A percentile compares a stretch with the other conserved stretches of the same genome.
phyloP scores from a whole-genome alignment of 768 basidiomycete species.

The Ramaria rubella region DNA sequence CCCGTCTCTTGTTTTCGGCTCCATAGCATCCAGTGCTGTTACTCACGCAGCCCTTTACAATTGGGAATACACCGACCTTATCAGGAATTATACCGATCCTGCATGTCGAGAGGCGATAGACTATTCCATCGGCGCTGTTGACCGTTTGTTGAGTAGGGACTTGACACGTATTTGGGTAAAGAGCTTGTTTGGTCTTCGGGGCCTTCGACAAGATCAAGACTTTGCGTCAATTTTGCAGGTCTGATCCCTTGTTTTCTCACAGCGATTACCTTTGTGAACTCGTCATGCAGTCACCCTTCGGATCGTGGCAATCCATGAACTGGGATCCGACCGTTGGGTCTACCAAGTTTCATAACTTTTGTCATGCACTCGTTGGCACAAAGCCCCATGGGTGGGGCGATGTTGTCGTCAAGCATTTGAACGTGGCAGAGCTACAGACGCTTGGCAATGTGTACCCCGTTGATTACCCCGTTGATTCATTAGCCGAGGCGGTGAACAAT shows the following conservation, averaged over 20 bases:
- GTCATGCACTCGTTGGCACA: conserved; percentile 42
- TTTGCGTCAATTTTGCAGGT: conserved; percentile 68
- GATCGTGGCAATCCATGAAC: conserved; percentile 74
- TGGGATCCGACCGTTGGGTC: conserved; percentile 76
- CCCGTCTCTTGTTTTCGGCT: conserved; percentile 82
- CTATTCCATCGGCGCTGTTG: conserved; percentile 52
- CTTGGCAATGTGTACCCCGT: conserved; percentile 41
- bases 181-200: conserved; percentile 65
- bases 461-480: background rate
- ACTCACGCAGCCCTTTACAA: conserved; percentile 77
- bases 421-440: conserved; percentile 19
- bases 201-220: conserved; percentile 66
- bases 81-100: conserved; percentile 59
- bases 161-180: conserved; percentile 52
- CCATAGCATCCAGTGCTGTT: conserved; percentile 86
- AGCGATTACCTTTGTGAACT: background rate
- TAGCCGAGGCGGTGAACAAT: conserved; percentile 38
- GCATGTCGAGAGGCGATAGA: conserved; percentile 54
- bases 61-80: conserved; percentile 87
- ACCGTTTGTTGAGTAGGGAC: conserved; percentile 47
- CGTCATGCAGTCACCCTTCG: conserved; percentile 47
- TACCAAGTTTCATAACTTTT: conserved; percentile 63
- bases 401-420: conserved; percentile 13
- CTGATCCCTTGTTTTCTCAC: conserved; percentile 28
- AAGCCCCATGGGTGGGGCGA: conserved; percentile 30